Evolutionary conservation across 2,329 filamentous ascomycete genomes (phyloP).

Genomic region (Trichoderma guizhouense): DNA sequence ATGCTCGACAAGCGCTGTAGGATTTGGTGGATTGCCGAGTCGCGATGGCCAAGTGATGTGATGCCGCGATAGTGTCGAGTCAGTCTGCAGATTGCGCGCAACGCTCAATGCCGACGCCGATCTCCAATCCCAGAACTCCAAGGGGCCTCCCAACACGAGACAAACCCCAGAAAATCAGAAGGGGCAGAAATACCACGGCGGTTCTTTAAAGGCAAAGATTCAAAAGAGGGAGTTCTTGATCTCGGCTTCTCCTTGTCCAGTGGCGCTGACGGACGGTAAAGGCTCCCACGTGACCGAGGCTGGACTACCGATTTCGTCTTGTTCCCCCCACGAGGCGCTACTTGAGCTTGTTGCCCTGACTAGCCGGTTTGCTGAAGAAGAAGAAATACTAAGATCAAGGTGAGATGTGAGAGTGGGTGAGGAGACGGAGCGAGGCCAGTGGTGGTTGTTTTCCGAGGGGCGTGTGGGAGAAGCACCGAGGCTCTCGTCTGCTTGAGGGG

Average conservation of each 20-base stretch:
- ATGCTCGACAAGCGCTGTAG: neutral
- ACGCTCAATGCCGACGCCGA: conserved; percentile 8
- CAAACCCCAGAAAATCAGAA: neutral
- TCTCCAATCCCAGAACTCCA: neutral
- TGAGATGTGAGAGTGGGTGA: neutral
- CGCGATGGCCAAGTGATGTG: neutral
- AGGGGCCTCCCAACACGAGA: neutral
- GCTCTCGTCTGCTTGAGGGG: neutral
- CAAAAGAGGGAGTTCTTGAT: neutral
- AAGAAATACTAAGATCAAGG: neutral
- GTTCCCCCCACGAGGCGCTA: conserved; percentile 5
- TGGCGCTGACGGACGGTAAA: neutral
- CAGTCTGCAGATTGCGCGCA: conserved; percentile 3
- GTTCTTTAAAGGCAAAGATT: neutral
- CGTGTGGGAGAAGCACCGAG: neutral
- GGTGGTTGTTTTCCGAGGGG: neutral
- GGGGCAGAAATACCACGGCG: neutral
- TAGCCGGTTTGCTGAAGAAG: conserved; percentile 9
- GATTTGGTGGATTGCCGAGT: neutral
- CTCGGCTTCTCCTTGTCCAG: conserved; percentile 3
- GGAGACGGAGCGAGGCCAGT: neutral
- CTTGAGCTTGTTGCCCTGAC: conserved; percentile 12
- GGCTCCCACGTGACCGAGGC: conserved; percentile 13
- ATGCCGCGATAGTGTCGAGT: neutral
- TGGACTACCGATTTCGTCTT: neutral